Percentiles rank a stretch among this genome's conserved stretches.
These are phyloP conservation scores for Aspergillus neotritici DNA, from an alignment of 2,329 filamentous ascomycete genomes.

Conservation along the genomic window DNA sequence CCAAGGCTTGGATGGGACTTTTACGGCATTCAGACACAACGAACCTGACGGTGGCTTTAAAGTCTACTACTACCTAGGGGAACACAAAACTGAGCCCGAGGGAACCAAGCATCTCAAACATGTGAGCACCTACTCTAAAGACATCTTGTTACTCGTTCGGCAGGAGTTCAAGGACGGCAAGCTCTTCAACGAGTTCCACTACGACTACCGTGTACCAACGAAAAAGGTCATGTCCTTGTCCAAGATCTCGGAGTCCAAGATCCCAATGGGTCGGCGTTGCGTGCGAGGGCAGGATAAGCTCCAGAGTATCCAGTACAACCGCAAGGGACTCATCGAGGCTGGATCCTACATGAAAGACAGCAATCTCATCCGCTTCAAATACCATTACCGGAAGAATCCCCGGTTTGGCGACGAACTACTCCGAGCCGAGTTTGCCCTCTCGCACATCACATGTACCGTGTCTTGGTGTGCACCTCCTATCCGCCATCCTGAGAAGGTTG, in stretches of 20 bases:
- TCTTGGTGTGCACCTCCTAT: constrained; percentile 51
- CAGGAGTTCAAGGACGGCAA: constrained; percentile 44
- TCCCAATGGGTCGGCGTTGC: constrained; percentile 45
- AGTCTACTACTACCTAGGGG: constrained; percentile 36
- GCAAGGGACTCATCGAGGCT: constrained; percentile 48
- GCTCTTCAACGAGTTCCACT: constrained; percentile 45
- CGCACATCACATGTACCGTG: constrained; percentile 50
- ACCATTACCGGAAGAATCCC: constrained; percentile 51
- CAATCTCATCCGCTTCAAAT: constrained; percentile 51
- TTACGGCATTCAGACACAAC: constrained; percentile 46
- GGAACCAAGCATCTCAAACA: constrained; percentile 38
- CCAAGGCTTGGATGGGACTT: constrained; percentile 44
- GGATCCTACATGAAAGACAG: constrained; percentile 51
- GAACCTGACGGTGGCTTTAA: constrained; percentile 36
- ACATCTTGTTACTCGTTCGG: constrained; percentile 42
- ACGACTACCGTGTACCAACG: constrained; percentile 37
- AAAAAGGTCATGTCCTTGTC: constrained; percentile 24
- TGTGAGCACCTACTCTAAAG: constrained; percentile 45
- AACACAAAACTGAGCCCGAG: constrained; percentile 43
- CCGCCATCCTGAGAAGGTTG: constrained; percentile 46
- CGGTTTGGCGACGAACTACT: constrained; percentile 52
- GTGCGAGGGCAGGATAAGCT: constrained; percentile 42
- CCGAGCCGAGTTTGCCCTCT: constrained; percentile 50
- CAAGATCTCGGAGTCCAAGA: constrained; percentile 25
- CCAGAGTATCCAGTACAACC: constrained; percentile 49